Base-by-base conservation (phyloP, 371 early-diverging fungal genomes). In the Dichotomocladium elegans region DNA sequence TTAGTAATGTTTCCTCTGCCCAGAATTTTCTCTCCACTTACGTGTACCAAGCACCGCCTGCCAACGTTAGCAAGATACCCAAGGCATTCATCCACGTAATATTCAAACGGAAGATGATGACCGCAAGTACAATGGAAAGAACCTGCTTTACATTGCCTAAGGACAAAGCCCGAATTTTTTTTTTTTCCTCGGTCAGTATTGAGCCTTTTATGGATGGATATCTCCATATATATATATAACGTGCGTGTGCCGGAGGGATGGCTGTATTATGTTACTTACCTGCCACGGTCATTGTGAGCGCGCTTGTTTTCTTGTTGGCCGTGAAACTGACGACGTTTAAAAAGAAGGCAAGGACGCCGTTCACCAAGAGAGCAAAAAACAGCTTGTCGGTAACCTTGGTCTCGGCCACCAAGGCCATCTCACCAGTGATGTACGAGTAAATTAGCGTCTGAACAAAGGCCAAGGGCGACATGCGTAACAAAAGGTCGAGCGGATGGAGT, bases 231-330 rank as follows among this genome's bases (percentile, higher is more conserved):
- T 26, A 27, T 15, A 24, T 0, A 44, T 44, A 29, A 44, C 21
- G 45, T 44, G 28, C 26, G 15, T 44, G 42, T 17, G 26, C 21
- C 41, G 37, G 21, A 35, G 8, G n/a, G 21, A 31, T 15, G 34
- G 19, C 3, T 19, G 11, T 27, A 53, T 12, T 1, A 15, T 12
- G 14, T 19, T 41, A 41, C 30, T 56, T 69, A 68, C 85, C 92
- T 40, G 93, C 92, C 8, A 93, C 93, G 0, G 91, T 88, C 89
- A 93, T 92, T 19, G 89, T 90, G 51, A 94, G 68, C 4, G 93
- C 89, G 35, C 86, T 80, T 15, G 92, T 90, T 62, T 86, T 85
- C 63, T 87, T 87, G 70, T 89, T 92, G 26, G 93, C 92, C 1
- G 87, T 86, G 57, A 94, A 93, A 41, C 87, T 86, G 30, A 87